A percentile compares a stretch with the other conserved stretches of the same genome.
Evolutionary conservation across 768 basidiomycete species (phyloP).

Genomic region (Mycena haematopus): DNA sequence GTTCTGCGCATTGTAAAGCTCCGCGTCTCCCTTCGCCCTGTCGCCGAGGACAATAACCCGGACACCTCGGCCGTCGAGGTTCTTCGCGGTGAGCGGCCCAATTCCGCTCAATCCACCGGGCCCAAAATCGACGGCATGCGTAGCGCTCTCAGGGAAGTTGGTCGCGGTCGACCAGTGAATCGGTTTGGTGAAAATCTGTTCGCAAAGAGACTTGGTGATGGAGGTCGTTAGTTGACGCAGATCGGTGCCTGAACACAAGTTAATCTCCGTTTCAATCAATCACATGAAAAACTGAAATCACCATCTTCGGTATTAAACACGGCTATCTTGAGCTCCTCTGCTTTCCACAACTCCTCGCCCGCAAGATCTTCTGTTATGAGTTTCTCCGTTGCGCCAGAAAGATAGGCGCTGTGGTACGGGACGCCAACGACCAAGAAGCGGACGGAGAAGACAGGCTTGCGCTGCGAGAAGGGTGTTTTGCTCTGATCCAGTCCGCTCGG

Average conservation of each 20-base stretch:
- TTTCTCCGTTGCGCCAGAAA: conserved; percentile 76
- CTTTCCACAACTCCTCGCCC: conserved; percentile 79
- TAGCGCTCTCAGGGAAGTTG: conserved; percentile 87
- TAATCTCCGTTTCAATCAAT: conserved; percentile 27
- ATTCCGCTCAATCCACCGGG: conserved; percentile 95
- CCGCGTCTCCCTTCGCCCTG: conserved; percentile 85
- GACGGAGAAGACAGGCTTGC: conserved; percentile 90
- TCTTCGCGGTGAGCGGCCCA: conserved; percentile 87
- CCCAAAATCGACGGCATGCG: conserved; percentile 96
- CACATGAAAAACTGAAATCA: conserved; percentile 41
- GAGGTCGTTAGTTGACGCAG: conserved; percentile 73
- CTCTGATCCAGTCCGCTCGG: conserved; percentile 89
- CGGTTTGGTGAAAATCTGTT: conserved; percentile 90
- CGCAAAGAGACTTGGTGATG: conserved; percentile 86
- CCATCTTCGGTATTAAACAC: conserved; percentile 95
- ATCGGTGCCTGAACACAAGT: conserved; percentile 71
- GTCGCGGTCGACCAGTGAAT: conserved; percentile 96
- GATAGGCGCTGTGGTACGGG: conserved; percentile 93
- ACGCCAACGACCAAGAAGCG: conserved; percentile 96
- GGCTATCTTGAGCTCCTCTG: conserved; percentile 74
- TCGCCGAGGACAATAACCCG: conserved; percentile 92
- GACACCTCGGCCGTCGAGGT: conserved; percentile 92
- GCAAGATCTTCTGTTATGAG: conserved; percentile 77
- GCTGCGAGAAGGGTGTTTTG: conserved; percentile 92
- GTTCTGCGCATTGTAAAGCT: conserved; percentile 72